These are phyloP conservation scores for Penicillium sp. DNA, from an alignment of 2,329 filamentous ascomycete genomes.

Conservation along the genomic window DNA sequence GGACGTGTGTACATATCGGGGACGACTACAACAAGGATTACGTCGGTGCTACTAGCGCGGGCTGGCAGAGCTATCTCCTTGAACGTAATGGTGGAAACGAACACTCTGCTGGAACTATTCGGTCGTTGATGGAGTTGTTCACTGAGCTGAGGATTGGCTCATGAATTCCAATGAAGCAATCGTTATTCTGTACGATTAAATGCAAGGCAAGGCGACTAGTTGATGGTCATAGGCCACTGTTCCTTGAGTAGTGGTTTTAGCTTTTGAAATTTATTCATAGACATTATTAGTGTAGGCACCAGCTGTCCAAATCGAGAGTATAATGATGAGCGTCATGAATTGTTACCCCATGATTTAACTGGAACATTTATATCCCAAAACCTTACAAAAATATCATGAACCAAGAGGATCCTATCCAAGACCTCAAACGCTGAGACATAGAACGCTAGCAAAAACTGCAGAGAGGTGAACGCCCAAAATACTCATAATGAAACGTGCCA, in stretches of 20 bases:
- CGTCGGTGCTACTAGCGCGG: constrained; percentile 41
- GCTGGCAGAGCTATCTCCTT: constrained; percentile 44
- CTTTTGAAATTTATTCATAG: background rate
- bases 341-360: background rate
- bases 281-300: background rate
- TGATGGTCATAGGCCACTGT: background rate
- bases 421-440: constrained; percentile 2
- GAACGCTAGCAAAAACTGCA: background rate
- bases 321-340: background rate
- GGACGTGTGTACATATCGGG: constrained; percentile 48
- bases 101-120: constrained; percentile 18
- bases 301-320: background rate
- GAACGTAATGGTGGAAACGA: constrained; percentile 24
- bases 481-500: background rate
- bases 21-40: constrained; percentile 51
- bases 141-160: constrained; percentile 17
- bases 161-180: background rate
- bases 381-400: background rate
- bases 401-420: background rate
- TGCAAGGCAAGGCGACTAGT: background rate
- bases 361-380: background rate
- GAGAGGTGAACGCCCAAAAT: background rate
- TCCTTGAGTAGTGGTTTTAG: background rate
- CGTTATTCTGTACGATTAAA: background rate
- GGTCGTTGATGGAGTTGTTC: constrained; percentile 33